Base-by-base conservation (phyloP, 2,329 filamentous ascomycete species). In the Fusarium sp. region DNA sequence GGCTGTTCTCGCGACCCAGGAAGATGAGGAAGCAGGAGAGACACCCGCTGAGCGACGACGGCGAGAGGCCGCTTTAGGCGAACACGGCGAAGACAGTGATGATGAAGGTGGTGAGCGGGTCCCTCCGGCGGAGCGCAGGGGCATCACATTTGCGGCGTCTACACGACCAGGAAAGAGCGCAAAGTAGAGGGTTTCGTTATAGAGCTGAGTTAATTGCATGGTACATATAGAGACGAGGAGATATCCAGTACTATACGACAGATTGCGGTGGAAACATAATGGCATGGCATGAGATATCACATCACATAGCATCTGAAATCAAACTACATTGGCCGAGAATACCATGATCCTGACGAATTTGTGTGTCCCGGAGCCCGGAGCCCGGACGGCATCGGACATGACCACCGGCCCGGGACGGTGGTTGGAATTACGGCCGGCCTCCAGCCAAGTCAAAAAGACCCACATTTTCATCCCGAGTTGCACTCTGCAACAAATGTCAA, bases 11-110 rank as follows among this genome's bases (percentile, higher is more conserved):
- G 85, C 71, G 74, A 85, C 15, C 25, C 86, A 85, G 33, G 83
- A 82, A 33, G 84, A 86, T 7, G 84, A 82, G 3, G 78, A 81
- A 5, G 85, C 85, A 37, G 86, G 84, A 37, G 94, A 95, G 82
- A 95, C 93, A 0, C 91, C 93, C 0, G 94, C 93, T 0, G 94
- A 96, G 81, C 87, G 92, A 66, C 88, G 93, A 45, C 87, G 94
- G 63, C 89, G 94, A 76, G 90, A 95, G 76, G 93, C 93, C 1
- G 94, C 94, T 1, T 84, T 96, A 2, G 93, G 93, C 11, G 83
- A 86, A 65, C 47, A 11, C 87, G 74, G 62, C 9, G 77, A 76
- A 5, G 76, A 91, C 37, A 83, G 79, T 32, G 83, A 84, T 27
- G 90, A 91, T 27, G 90, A 91, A 68, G 88, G 90, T 71, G 87